A percentile compares a stretch with the other conserved stretches of the same genome.
phyloP scores from a whole-genome alignment of 768 basidiomycete genomes.

The Clavulina sp. region DNA sequence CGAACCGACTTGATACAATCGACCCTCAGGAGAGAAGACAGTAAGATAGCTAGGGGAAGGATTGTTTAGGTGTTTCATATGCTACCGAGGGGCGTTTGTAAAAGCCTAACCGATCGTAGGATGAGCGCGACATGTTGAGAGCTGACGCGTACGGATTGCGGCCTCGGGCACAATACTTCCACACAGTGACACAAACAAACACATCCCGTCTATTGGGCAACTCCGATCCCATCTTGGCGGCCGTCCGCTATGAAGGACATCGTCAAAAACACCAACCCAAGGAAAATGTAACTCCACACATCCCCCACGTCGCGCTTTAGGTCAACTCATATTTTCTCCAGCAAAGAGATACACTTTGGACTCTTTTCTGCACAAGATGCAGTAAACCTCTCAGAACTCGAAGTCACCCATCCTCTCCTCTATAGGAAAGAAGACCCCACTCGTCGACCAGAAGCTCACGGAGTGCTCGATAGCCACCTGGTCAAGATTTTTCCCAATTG shows the following conservation, averaged over 20 bases:
- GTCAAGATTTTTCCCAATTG: constrained; percentile 27
- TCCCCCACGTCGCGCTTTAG: not conserved
- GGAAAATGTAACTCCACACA: constrained; percentile 47
- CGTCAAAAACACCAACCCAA: constrained; percentile 61
- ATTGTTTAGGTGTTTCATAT: not conserved
- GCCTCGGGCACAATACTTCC: too few relatives aligned
- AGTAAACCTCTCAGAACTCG: constrained; percentile 89
- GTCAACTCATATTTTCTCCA: constrained; percentile 18
- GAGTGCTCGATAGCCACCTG: constrained; percentile 81
- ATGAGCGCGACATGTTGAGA: constrained; percentile 71
- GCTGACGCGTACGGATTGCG: constrained; percentile 1
- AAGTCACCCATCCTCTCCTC: constrained; percentile 82
- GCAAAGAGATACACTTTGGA: constrained; percentile 93
- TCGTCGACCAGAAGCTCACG: constrained; percentile 73
- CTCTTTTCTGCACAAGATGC: constrained; percentile 88
- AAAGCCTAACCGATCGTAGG: constrained; percentile 60
- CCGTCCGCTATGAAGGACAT: constrained; percentile 52
- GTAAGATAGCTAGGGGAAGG: constrained; percentile 52
- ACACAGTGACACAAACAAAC: too few relatives aligned
- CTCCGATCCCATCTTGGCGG: not conserved
- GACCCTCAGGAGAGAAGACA: constrained; percentile 92
- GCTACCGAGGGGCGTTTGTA: not conserved
- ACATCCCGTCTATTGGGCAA: not conserved
- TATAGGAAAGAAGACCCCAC: constrained; percentile 76
- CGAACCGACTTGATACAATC: constrained; percentile 96